Conservation (phyloP, 495 filamentous ascomycete species). For the Lineolata rhizophorae region DNA sequence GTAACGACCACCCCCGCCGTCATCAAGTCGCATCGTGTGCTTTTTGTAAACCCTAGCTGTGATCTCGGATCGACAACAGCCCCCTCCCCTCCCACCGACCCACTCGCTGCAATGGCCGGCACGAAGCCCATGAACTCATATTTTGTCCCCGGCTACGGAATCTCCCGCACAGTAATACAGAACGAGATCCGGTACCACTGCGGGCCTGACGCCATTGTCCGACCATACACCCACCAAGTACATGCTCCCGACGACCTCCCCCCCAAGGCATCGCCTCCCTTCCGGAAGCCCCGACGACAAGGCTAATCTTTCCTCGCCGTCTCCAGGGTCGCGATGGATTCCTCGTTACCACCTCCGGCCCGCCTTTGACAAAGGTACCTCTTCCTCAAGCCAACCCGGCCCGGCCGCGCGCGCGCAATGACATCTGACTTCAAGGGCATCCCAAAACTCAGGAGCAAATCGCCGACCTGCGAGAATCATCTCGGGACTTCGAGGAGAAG, state of each 20-base stretch:
- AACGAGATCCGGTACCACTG: slow-evolving; percentile 16
- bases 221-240: slow-evolving; percentile 15
- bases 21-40: no score
- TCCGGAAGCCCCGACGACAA: no score
- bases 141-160: slow-evolving; percentile 16
- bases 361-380: slow-evolving; percentile 14
- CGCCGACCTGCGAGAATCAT: slow-evolving; percentile 12
- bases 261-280: no score
- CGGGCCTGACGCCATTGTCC: slow-evolving; percentile 15
- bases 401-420: no score
- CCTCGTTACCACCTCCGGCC: slow-evolving; percentile 14
- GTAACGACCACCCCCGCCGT: no score
- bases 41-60: no score
- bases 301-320: neutral
- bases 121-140: slow-evolving; percentile 14
- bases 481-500: slow-evolving; percentile 13
- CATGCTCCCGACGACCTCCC: neutral
- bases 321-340: slow-evolving; percentile 16
- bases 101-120: no score
- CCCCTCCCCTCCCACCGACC: no score
- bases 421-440: neutral
- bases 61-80: no score
- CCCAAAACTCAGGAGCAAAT: slow-evolving; percentile 12
- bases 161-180: slow-evolving; percentile 16
- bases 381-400: neutral